A percentile compares a stretch with the other conserved stretches of the same genome.
Evolutionary conservation across 2,329 filamentous ascomycete genomes (phyloP).

Genomic region (Talaromyces sp.): DNA sequence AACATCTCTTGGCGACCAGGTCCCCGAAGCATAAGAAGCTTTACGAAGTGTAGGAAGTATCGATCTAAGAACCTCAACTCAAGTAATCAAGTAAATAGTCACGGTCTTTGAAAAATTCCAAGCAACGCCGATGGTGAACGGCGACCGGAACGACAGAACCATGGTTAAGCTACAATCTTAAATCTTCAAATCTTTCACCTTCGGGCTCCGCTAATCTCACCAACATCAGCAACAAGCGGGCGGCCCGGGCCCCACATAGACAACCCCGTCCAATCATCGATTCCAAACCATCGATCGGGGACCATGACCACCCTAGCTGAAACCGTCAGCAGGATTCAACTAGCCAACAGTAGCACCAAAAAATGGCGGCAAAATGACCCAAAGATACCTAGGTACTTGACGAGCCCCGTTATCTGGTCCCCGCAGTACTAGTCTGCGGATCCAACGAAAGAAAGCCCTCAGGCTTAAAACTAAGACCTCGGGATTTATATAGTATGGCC

Average conservation of each 20-base stretch:
- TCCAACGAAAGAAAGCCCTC: too few relatives aligned
- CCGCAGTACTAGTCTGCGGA: too few relatives aligned
- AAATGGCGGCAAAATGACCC: too few relatives aligned
- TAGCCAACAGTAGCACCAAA: background rate
- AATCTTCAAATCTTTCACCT: background rate
- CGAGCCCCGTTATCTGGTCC: background rate
- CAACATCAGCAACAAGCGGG: background rate
- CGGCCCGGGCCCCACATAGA: background rate
- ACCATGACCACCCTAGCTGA: background rate
- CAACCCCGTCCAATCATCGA: background rate
- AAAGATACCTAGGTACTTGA: too few relatives aligned
- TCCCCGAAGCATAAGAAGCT: background rate
- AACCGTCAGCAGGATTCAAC: background rate
- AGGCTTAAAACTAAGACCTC: too few relatives aligned
- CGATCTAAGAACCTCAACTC: background rate
- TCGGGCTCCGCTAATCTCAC: conserved; percentile 2
- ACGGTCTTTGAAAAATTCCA: background rate
- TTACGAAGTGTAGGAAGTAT: background rate
- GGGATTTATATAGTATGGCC: background rate
- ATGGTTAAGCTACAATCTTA: background rate
- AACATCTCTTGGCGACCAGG: background rate
- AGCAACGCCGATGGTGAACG: background rate
- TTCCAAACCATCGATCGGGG: background rate
- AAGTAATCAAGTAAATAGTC: background rate
- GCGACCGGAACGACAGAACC: background rate